Base-by-base conservation (phyloP, 73 alveolate genomes). In the Tetrahymena malaccensis region DNA sequence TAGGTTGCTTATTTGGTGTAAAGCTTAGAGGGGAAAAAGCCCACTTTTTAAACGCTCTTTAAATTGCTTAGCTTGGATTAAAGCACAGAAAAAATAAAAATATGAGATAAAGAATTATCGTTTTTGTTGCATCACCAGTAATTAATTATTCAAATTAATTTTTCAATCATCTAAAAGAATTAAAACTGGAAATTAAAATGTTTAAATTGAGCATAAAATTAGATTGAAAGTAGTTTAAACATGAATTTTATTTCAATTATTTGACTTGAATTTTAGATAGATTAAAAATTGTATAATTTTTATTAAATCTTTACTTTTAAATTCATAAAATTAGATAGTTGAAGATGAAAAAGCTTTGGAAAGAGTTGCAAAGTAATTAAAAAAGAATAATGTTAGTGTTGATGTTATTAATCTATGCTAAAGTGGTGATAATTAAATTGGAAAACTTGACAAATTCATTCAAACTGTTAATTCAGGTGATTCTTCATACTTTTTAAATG, bases 91-190 rank as follows among this genome's bases (percentile, higher is more conserved):
- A 96, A 55, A 99, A 99, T 94, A 99, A 97, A 94, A 55, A 94
- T 35, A 97, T 98, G 96, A 94, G 96, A 85, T 96, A 98, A 96
- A 96, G 99, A 96, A 98, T 99, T 56, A 97, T 98, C 35, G 97
- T 97, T 43, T 98, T 99, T 93, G 98, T 98, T 4, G 99, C 99
- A 31, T 96, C 98, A 83, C 99, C 99, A 33, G 95, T 99, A 25
- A 97, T 96, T 56, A 97, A 94, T 40, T 97, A 95, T 13, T 96
- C 85, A 10, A 97, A 95, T 19, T 35, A 89, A 19, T 93, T 95
- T 43, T 57, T 85, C 1, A 94, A 43, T 11, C 83, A 13, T 50
- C 8, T 19, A 50, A 50, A 50, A 50, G 10, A 27, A 50, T 50
- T 21, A 50, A 50, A 50, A 50, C 31, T 50, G 8, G 0, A 50